These are phyloP conservation scores for Teratosphaeria gauchensis DNA, from an alignment of 2,329 filamentous ascomycete species.

Conservation along the genomic window DNA sequence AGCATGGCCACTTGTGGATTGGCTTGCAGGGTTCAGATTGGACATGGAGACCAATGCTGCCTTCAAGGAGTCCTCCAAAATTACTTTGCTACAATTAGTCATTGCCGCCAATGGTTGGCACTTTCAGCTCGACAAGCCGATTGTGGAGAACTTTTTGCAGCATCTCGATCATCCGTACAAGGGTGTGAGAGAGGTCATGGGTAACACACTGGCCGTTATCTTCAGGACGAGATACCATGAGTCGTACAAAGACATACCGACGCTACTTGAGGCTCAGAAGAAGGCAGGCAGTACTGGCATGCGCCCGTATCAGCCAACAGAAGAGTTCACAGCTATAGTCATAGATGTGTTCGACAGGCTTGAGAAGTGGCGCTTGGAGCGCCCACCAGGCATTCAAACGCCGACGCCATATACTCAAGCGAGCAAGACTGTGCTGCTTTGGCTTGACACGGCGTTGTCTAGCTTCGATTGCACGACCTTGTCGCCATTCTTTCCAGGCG, in stretches of 20 bases:
- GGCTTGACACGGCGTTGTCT: conserved; percentile 84
- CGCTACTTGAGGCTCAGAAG: conserved; percentile 70
- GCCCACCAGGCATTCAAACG: conserved; percentile 79
- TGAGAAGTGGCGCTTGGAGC: conserved; percentile 78
- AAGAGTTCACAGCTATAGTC: conserved; percentile 65
- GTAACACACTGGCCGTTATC: conserved; percentile 75
- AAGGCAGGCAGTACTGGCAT: conserved; percentile 71
- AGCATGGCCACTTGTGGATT: conserved; percentile 75
- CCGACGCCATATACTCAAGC: conserved; percentile 91
- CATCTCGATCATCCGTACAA: conserved; percentile 98
- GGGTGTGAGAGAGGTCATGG: conserved; percentile 89
- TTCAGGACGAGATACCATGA: conserved; percentile 91
- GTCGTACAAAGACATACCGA: conserved; percentile 71
- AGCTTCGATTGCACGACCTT: conserved; percentile 90
- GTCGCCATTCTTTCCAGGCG: conserved; percentile 78
- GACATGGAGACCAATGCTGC: conserved; percentile 94
- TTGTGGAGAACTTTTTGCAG: conserved; percentile 76
- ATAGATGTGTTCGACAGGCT: conserved; percentile 67
- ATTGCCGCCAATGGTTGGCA: conserved; percentile 91
- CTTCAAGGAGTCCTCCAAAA: conserved; percentile 97
- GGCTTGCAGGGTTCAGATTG: conserved; percentile 72
- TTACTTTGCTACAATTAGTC: conserved; percentile 78
- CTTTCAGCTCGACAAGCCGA: conserved; percentile 80
- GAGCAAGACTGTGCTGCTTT: conserved; percentile 89
- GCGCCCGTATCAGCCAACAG: conserved; percentile 68